Base-by-base conservation (phyloP, 345 rosid genomes). In the Atalantia buxifolia region DNA sequence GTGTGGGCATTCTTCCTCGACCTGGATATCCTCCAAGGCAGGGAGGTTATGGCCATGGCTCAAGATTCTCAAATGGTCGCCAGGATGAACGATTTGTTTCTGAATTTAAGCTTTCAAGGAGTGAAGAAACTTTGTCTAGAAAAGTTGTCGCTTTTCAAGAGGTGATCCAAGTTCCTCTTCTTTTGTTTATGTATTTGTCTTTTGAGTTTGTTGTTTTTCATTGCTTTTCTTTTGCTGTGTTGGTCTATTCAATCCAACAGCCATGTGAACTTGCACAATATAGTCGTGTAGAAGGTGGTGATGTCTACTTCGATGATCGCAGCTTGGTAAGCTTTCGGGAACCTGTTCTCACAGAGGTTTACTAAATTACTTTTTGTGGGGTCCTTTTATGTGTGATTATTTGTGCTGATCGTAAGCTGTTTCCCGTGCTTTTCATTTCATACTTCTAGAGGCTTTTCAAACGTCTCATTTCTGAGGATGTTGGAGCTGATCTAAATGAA, bases 81-180 rank as follows among this genome's bases (percentile, higher is more conserved):
- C 97, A 92, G 28, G 98, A 92, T 84, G 99, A 96, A 78, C 91
- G 95, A 33, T 87, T 92, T 86, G 95, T 96, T 71, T 94, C 99
- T 8, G 99, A 96, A 76, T 84, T 96, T 66, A 96, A 87, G 84
- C 89, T 96, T 86, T 83, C 84, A 0, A 96, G 92, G 83, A 94
- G 94, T 67, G 98, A 92, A 79, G 98, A 96, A 77, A 96, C 98
- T 0, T 84, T 94, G 70, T 87, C 99, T 1, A 90, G 99, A 80
- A 96, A 90, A 88, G 67, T 79, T 69, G 89, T 91, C 59, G 84
- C 91, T 84, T 90, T 94, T 82, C 98, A 96, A 83, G 99, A 89
- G 97, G 99, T 94, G 83, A 78, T 72, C 63, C 59, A 27, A 40
- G 24, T 38, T 22, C 45, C 60, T 76, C 35, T 63, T 77, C 31